These are phyloP conservation scores for Nadsonia fulvescens DNA, from an alignment of 805 yeast genomes.

Conservation along the genomic window DNA sequence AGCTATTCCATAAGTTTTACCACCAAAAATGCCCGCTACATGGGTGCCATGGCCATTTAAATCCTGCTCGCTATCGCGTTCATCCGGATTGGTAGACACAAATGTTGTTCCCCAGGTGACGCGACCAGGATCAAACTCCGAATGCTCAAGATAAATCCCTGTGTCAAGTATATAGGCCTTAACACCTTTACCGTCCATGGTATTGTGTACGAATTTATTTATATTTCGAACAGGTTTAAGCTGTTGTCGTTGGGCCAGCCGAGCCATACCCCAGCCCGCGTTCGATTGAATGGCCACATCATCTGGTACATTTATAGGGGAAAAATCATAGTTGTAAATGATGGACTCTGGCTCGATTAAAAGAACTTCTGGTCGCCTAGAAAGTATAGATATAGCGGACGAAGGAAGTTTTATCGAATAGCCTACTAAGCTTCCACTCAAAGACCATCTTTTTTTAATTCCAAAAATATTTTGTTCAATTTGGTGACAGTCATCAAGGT, in stretches of 20 bases:
- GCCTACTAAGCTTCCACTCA: no score
- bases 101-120: conserved; percentile 44
- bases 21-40: conserved; percentile 49
- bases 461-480: no score
- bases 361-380: conserved; percentile 32
- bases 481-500: no score
- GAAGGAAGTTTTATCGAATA: no score
- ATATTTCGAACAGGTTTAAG: conserved; percentile 38
- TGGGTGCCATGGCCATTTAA: conserved; percentile 53
- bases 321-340: conserved; percentile 29
- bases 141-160: conserved; percentile 39
- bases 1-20: conserved; percentile 40
- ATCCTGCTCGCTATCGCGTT: conserved; percentile 32
- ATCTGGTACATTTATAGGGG: conserved; percentile 38
- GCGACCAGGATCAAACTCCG: conserved; percentile 39
- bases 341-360: conserved; percentile 46
- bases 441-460: no score
- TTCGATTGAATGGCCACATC: no score
- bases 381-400: no score
- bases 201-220: conserved; percentile 41
- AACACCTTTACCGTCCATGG: conserved; percentile 45
- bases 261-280: conserved; percentile 64
- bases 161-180: conserved; percentile 70
- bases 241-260: conserved; percentile 48
- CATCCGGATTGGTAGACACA: conserved; percentile 29